Evolutionary conservation across 768 basidiomycete species (phyloP), one percentile per base, ranked within the genome.

Genomic region (Auriscalpium microsporum): DNA sequence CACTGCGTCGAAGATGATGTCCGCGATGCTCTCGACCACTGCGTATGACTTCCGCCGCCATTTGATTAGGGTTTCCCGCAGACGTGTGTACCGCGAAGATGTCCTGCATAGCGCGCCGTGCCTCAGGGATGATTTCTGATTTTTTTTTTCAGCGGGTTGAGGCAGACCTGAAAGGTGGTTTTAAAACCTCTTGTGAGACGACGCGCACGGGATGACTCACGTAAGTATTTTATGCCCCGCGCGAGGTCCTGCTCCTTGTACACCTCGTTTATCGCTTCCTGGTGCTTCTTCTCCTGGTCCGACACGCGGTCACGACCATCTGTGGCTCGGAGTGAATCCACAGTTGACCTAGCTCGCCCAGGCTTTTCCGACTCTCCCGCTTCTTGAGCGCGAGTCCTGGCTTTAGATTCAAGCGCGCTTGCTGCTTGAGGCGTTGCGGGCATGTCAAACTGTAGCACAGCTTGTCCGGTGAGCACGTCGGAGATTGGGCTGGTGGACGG

Each of bases 381-480:
- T 90, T 57, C 53, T 47, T 57, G 57, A 98, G 74, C 10, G 90
- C 94, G 16, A 90, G 90, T 67, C 91, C 83, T 16, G 88, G 90
- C 69, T 94, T 93, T 86, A 97, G 88, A 71, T 97, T 95, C 69
- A 94, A 67, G 57, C 92, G 74, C 38, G 94, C 86, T 68, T 96
- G 94, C 68, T 98, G 96, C 71, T 98, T 94, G 56, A 96, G 70
- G 57, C 96, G 73, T 50, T 95, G 72, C 1, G 96, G 96, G 67
- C 96, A 99, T 28, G 93, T 94, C 60, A 97, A 98, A 60, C 89
- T 92, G 69, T 99, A 98, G 72, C 96, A 99, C n/a, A 98, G 72
- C 57, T 82, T 84, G 66, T 97, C 94, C 51, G 89, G 77, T 36
- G 90, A 89, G 72, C 96, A 98, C 33, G 96, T 99, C 16, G 96